These are phyloP conservation scores for Rosellinia necatrix DNA, from an alignment of 2,329 filamentous ascomycete species.

Conservation along the genomic window DNA sequence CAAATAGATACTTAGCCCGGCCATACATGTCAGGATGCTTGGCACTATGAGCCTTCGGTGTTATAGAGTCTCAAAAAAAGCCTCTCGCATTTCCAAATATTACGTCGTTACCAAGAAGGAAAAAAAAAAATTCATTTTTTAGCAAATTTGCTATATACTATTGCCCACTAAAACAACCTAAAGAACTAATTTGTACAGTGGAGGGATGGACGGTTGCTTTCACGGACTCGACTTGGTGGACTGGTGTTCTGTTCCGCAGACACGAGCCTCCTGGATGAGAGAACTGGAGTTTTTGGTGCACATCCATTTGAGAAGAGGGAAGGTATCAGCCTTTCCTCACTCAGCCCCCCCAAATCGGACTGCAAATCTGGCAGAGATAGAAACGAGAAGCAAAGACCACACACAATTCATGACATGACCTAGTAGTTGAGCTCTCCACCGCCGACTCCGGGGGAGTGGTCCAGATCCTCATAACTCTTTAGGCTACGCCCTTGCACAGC, in stretches of 20 bases:
- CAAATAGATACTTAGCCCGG: no score
- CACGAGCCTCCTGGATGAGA: neutral
- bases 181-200: slow-evolving; percentile 27
- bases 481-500: slow-evolving; percentile 90
- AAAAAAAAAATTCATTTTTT: neutral
- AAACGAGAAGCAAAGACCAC: neutral
- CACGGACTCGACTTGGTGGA: neutral
- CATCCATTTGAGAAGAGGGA: neutral
- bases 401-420: neutral
- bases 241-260: neutral
- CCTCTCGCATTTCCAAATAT: neutral
- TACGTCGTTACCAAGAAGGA: no score
- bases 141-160: slow-evolving; percentile 20
- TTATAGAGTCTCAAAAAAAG: no score
- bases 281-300: neutral
- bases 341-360: neutral
- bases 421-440: slow-evolving; percentile 91
- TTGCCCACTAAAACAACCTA: slow-evolving; percentile 9
- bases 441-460: slow-evolving; percentile 76
- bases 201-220: neutral
- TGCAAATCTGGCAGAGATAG: neutral
- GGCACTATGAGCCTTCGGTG: no score
- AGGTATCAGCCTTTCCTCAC: neutral
- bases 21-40: no score
- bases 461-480: slow-evolving; percentile 96